Conservation (phyloP, 164 flowering plant species). For the Platanus orientalis region DNA sequence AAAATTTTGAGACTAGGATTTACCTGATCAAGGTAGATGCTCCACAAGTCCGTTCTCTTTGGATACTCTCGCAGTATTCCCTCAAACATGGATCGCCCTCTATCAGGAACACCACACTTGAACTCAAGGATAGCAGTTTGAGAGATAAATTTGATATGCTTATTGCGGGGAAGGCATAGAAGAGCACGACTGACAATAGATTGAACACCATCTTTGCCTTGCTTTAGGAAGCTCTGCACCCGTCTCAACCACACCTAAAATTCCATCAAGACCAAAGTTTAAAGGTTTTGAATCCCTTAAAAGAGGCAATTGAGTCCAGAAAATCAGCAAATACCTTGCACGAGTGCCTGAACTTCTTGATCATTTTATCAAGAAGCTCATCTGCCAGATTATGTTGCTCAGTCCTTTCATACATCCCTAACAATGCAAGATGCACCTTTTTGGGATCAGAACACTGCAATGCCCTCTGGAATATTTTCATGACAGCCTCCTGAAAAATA, state of each 20-base stretch:
- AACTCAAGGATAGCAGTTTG: constrained; percentile 79
- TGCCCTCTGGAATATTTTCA: constrained; percentile 70
- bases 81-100: constrained; percentile 85
- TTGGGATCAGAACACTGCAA: constrained; percentile 80
- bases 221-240: constrained; percentile 46
- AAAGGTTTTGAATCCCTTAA: neutral
- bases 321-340: constrained; percentile 51
- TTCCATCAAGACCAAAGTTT: neutral
- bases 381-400: constrained; percentile 60
- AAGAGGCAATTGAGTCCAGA: neutral
- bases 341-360: constrained; percentile 71
- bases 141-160: constrained; percentile 75
- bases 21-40: constrained; percentile 87
- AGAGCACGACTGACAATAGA: constrained; percentile 58
- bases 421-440: constrained; percentile 64
- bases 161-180: constrained; percentile 57
- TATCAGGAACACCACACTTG: constrained; percentile 76
- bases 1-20: constrained; percentile 3
- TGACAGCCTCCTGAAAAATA: constrained; percentile 68
- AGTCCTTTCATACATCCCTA: constrained; percentile 70
- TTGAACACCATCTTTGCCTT: constrained; percentile 53
- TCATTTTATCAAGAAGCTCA: constrained; percentile 77
- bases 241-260: constrained; percentile 78
- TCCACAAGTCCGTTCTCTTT: constrained; percentile 92
- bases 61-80: constrained; percentile 76